Conservation (phyloP, 2,329 filamentous ascomycete genomes). For the Shiraia sp. region DNA sequence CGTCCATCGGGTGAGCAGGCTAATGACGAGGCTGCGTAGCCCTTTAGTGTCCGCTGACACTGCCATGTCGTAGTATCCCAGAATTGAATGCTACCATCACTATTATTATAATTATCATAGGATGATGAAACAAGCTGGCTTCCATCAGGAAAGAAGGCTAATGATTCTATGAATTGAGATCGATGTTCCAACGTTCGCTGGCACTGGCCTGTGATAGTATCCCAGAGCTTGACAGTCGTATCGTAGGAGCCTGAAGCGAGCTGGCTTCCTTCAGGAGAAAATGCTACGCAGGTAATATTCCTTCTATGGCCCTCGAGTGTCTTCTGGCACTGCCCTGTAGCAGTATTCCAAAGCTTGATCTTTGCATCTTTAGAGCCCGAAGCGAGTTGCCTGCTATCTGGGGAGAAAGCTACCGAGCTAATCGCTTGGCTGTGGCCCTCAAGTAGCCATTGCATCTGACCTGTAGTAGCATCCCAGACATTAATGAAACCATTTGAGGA, state of each 20-base stretch:
- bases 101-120: too few species aligned
- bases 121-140: constrained; percentile 7
- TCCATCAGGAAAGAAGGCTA: constrained; percentile 4
- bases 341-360: constrained; percentile 2
- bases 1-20: too few species aligned
- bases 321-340: constrained; percentile 3
- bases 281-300: constrained; percentile 10
- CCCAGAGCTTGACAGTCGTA: constrained; percentile 7
- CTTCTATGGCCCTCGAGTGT: constrained; percentile 7
- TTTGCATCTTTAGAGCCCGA: constrained; percentile 14
- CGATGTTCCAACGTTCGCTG: constrained; percentile 7
- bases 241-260: constrained; percentile 12
- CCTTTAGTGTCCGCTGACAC: too few species aligned
- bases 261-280: constrained; percentile 1
- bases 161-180: constrained; percentile 12
- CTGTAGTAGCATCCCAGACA: constrained; percentile 14
- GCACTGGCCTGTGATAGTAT: constrained; percentile 3
- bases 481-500: constrained; percentile 13
- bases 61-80: constrained; percentile 5
- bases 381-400: constrained; percentile 1
- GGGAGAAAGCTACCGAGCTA: constrained; percentile 1
- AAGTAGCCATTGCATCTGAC: constrained; percentile 14
- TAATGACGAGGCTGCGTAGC: too few species aligned
- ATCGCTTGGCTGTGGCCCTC: constrained; percentile 21
- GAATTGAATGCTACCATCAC: neutral